Evolutionary conservation across 2,329 filamentous ascomycete genomes (phyloP), one percentile per base, ranked within the genome.

Genomic region (Magnaporthiopsis poae): DNA sequence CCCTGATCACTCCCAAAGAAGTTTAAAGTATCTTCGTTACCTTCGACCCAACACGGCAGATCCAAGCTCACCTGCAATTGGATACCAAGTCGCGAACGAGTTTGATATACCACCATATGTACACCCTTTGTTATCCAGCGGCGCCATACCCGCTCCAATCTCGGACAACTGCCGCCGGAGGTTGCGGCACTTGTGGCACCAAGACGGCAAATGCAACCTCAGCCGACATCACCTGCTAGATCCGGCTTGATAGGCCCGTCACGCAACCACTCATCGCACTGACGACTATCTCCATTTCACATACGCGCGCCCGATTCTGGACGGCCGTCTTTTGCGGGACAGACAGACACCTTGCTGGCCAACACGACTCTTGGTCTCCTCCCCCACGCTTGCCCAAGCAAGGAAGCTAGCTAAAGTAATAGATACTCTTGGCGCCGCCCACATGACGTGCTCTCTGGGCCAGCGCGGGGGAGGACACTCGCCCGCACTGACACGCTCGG

Each of bases 131-230:
- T 25, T 5, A 56, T 21, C 18, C 18, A 11, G 46, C 18, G 3
- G 21, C 18, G n/a, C 31, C 46, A 11, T 56, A 4, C 3, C 46
- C n/a, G 39, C 39, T 25, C 4, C 46, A 25, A 56, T 2, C 46
- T 9, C 21, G 46, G 46, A 5, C 46, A 56, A 25, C 21, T 25
- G 35, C 21, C n/a, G 35, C 35, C n/a, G 62, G 21, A 63, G 62
- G 62, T 25, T 46, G 62, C n/a, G 62, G 27, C 11, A 63, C 5
- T 35, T 27, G 39, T 5, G 25, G 12, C 35, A 35, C n/a, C 31
- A 46, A 63, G 62, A 13, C 62, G 62, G 62, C 35, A 29, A 29
- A 63, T 63, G 39, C 35, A 39, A 63, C 62, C 11, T 2, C 21
- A 27, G n/a, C 15, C n/a, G 13, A 63, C n/a, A 46, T 27, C 12